Base-by-base conservation (phyloP, 306 rosid species). In the Vigna nakashimae region DNA sequence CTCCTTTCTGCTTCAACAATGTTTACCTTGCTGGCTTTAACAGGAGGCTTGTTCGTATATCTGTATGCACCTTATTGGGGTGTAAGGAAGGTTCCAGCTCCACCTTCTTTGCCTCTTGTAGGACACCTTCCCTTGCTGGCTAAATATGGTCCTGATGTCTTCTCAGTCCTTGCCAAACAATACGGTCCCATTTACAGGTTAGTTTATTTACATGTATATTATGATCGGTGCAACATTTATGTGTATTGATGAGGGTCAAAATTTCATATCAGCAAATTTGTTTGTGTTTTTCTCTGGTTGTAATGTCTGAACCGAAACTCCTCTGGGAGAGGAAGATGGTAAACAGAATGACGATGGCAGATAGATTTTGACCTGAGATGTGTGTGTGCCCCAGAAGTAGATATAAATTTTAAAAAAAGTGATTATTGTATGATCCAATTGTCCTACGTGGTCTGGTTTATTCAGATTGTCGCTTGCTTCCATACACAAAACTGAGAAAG, bases 111-210 rank as follows among this genome's bases (percentile, higher is more conserved):
- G 2, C 98, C 99, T 1, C 67, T 95, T 4, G 71, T 95, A 40
- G 99, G 99, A 17, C 99, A 95, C 85, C 92, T 95, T 82, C 97
- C 96, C 79, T 86, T 92, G 82, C 53, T 92, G 48, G 98, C 98
- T 1, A 89, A 88, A 78, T 73, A 95, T 52, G 99, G 99, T 32
- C 97, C 97, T 30, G 92, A 95, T 71, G 71, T 95, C 10, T 95
- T 95, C 96, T 91, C 98, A 6, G 85, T 95, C 74, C 90, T 95
- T 22, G 92, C 99, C 82, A 86, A 91, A 66, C 89, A 84, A 75
- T 95, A 90, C 71, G 98, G 98, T 68, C 97, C 98, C 53, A 87
- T 94, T 81, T 94, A 87, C 97, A 94, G 98, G 98, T 94, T 45
- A 48, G 79, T 76, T 73, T 5, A 1, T 2, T 12, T 51, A n/a